These are phyloP conservation scores for Mortierella sp. DNA, from an alignment of 371 early-diverging fungal species.

Conservation along the genomic window DNA sequence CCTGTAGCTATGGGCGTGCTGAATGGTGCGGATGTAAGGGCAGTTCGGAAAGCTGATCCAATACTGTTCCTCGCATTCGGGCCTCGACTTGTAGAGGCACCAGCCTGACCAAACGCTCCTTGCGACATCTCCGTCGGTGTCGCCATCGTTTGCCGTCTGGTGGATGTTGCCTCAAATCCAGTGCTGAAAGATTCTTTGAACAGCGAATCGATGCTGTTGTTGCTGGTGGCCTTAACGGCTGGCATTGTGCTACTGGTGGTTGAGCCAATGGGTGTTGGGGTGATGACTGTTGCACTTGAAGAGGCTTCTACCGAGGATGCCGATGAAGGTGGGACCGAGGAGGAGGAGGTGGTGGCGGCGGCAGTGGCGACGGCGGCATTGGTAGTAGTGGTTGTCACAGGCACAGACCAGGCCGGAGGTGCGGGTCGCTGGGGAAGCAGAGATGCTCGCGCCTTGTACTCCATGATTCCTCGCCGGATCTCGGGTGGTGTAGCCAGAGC, in stretches of 20 bases:
- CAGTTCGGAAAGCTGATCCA: conserved; percentile 12
- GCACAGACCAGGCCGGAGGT: conserved; percentile 2
- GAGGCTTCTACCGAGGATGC: background rate
- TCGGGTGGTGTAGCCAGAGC: conserved; percentile 46
- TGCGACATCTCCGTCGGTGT: conserved; percentile 8
- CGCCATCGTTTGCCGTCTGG: conserved; percentile 44
- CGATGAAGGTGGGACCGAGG: background rate
- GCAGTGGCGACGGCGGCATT: background rate
- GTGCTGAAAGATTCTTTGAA: conserved; percentile 34
- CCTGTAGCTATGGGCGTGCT: background rate
- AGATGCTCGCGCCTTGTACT: conserved; percentile 20
- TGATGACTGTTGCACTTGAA: background rate
- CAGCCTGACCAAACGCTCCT: background rate
- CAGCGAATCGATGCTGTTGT: conserved; percentile 21
- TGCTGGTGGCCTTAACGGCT: background rate
- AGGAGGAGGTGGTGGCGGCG: background rate
- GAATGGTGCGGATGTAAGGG: conserved; percentile 18
- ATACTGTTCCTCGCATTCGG: conserved; percentile 25
- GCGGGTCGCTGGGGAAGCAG: conserved; percentile 15
- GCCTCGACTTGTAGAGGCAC: background rate
- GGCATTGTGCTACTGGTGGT: background rate
- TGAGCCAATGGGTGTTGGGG: conserved; percentile 10
- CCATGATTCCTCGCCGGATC: conserved; percentile 18
- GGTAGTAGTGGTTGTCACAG: background rate
- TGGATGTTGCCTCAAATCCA: conserved; percentile 41